Evolutionary conservation across 2,329 filamentous ascomycete genomes (phyloP).

Genomic region (Xylariales sp.): DNA sequence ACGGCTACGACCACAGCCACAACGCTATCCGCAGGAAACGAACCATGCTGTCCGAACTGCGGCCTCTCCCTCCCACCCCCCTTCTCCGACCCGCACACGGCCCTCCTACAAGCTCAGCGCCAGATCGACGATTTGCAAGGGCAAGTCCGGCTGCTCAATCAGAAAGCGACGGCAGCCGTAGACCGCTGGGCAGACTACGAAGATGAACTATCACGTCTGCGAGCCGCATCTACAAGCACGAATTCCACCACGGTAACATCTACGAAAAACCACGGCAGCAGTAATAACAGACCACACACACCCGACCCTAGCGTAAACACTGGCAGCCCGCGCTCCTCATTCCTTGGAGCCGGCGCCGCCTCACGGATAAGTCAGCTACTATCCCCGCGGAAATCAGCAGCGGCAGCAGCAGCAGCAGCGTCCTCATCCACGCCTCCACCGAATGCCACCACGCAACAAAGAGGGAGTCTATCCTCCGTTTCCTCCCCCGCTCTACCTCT

Average conservation of each 20-base stretch:
- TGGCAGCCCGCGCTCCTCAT: conserved; percentile 45
- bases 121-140: conserved; percentile 76
- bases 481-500: conserved; percentile 36
- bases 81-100: conserved; percentile 52
- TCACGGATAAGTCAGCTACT: conserved; percentile 50
- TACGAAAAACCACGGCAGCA: conserved; percentile 10
- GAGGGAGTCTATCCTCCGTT: conserved; percentile 32
- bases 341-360: conserved; percentile 49
- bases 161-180: conserved; percentile 74
- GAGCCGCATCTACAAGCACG: conserved; percentile 53
- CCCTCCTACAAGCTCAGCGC: conserved; percentile 66
- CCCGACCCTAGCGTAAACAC: conserved; percentile 40
- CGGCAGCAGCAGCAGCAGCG: conserved; percentile 28
- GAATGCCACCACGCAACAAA: conserved; percentile 12
- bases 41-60: conserved; percentile 63
- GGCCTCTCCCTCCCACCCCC: conserved; percentile 55
- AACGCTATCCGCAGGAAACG: conserved; percentile 41
- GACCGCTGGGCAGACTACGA: conserved; percentile 82
- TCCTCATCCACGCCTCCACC: conserved; percentile 48
- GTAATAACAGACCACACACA: conserved; percentile 31
- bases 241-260: conserved; percentile 39
- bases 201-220: conserved; percentile 75
- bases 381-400: conserved; percentile 47
- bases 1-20: conserved; percentile 41
- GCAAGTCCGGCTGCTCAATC: conserved; percentile 75